Base-by-base conservation (phyloP, 208 protist species). In the Acanthamoeba comandoni region DNA sequence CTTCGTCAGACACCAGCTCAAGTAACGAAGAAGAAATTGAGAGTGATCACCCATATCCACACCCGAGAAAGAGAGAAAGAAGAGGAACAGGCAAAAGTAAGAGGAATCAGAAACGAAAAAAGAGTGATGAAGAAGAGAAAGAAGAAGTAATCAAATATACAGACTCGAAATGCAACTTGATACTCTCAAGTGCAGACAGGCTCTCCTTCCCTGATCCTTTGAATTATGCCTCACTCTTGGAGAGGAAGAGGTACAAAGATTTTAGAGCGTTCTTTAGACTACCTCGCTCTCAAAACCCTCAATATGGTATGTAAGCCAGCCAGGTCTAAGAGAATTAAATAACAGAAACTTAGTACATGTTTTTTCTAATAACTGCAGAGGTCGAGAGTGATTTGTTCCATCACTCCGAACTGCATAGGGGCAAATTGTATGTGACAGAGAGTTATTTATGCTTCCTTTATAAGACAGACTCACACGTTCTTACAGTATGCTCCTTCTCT, bases 401-500 rank as follows among this genome's bases (percentile, higher is more conserved):
- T 31, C 49, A 84, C 29, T 55, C 73, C 13, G 73, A 84, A 31
- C 15, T 19, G 13, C 73, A 84, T 22, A 55, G 52, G 73, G 73
- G 73, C 19, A 62, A 62, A 60, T 31, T 84, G 49, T 84, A 84
- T 35, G 31, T 84, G 11, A 84, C 73, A 9, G 49, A 84, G 39
- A 49, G 26, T 15, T 84, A 51, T 62, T 49, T 84, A 55, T 84
- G 73, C 73, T 84, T 84, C 24, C 73, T 64, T 17, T 43, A 7
- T 43, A 43, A 43, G 35, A 43, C 35, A 43, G 35, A 43, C 35
- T 43, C 35, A 5, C 35, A 43, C 5, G 35, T 43, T 43, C 35
- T 43, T 43, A 43, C 35, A 7, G 35, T 43, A 43, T 43, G 35
- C 35, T 43, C 35, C 35, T 43, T 43, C 35, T 5, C 35, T 43